These are phyloP conservation scores for Agaricus subrufescens DNA, from an alignment of 768 basidiomycete genomes.

Conservation along the genomic window DNA sequence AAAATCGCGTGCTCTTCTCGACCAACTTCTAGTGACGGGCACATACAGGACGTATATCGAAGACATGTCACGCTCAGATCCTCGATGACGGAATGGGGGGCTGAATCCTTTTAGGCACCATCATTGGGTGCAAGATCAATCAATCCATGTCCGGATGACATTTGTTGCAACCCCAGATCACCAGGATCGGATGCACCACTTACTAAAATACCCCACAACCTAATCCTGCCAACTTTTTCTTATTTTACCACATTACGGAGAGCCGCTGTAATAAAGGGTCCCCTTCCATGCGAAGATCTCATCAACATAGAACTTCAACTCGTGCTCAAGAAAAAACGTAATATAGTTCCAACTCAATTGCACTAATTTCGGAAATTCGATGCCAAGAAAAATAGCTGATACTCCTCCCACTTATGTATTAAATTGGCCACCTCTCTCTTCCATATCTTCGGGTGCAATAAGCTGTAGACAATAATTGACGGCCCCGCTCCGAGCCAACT, in stretches of 20 bases:
- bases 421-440: slow-evolving; percentile 6
- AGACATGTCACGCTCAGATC: too few species aligned
- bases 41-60: too few species aligned
- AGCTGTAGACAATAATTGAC: neutral
- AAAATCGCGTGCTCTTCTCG: neutral
- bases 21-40: neutral
- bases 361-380: slow-evolving; percentile 2
- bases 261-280: slow-evolving; percentile 7
- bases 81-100: too few species aligned
- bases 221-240: neutral
- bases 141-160: neutral
- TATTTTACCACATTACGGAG: slow-evolving; percentile 6
- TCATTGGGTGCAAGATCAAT: neutral
- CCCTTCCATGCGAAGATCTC: slow-evolving; percentile 4
- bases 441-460: slow-evolving; percentile 10
- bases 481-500: slow-evolving; percentile 2
- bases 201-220: slow-evolving; percentile 3
- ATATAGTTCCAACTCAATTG: slow-evolving; percentile 8
- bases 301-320: neutral
- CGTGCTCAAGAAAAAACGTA: neutral
- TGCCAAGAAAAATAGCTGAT: slow-evolving; percentile 4
- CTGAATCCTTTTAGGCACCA: neutral
- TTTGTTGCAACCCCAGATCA: slow-evolving; percentile 5
- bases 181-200: neutral
- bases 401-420: slow-evolving; percentile 1